Evolutionary conservation across 495 filamentous ascomycete genomes (phyloP), one percentile per base, ranked within the genome.

Genomic region (Hypomontagnella monticulosa): DNA sequence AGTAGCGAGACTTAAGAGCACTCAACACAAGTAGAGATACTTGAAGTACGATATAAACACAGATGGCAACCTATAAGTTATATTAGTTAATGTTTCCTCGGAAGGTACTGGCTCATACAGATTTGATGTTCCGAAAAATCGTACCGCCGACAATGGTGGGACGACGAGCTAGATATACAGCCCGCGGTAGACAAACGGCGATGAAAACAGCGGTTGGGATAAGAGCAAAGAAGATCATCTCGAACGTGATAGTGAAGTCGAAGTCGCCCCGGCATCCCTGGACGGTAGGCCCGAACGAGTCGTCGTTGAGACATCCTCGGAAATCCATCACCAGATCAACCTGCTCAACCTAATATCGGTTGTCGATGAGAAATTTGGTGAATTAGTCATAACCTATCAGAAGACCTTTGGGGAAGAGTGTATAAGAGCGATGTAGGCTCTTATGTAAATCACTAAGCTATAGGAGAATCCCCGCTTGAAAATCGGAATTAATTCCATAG

Each of bases 171-270:
- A 87, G 78, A 51, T 78, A 79, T 53, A 75, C 71, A 2, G 84
- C 53, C 14, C 84, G 83, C 15, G 78, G 71, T 10, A 83, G 80
- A 16, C 75, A 69, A n/a, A 80, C 19, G 15, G 84, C 61, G 27
- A 88, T 69, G 20, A 88, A 75, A 18, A 85, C 43, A 3, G 73
- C 67, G 15, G 82, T 74, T 3, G 85, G 85, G 4, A 84, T 69
- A 6, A 86, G 75, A 7, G 78, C 75, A 14, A 87, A 75, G 44
- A 89, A 80, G 1, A 77, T 74, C 57, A 87, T 80, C 68, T 89
- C 84, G 57, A 88, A 88, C 27, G 83, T 69, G 20, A 87, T 73
- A 20, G 85, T 87, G 66, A 89, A 90, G 52, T 90, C 87, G 69
- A 90, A 84, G 47, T 64, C 63, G 14, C 36, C 44, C 7, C 30